Evolutionary conservation across 2,329 filamentous ascomycete genomes (phyloP).

Genomic region (Chrysoporthe puriensis): DNA sequence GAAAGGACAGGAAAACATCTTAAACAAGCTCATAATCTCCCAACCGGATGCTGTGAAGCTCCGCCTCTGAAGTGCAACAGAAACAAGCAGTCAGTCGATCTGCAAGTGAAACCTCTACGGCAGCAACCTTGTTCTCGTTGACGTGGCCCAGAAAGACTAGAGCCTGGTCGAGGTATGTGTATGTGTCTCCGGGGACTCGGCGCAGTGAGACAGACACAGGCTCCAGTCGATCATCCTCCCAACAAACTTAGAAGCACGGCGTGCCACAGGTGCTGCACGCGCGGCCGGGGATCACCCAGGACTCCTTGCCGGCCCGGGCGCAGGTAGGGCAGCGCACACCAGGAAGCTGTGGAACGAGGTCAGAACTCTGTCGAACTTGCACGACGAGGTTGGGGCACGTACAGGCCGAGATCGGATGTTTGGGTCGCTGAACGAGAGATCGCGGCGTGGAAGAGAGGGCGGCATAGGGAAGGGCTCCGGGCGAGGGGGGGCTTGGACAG

Average conservation of each 20-base stretch:
- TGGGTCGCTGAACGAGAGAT: constrained; percentile 21
- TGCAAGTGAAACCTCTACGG: constrained; percentile 24
- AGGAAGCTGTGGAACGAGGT: constrained; percentile 41
- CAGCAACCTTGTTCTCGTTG: constrained; percentile 15
- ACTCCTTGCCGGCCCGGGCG: constrained; percentile 51
- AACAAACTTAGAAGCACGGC: constrained; percentile 38
- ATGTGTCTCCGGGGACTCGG: background rate
- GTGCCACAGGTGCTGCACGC: constrained; percentile 56
- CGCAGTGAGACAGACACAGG: background rate
- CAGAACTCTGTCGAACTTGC: background rate
- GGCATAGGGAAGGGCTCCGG: constrained; percentile 17
- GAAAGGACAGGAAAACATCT: background rate
- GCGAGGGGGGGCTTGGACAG: constrained; percentile 2
- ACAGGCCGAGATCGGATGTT: constrained; percentile 30
- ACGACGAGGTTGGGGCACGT: constrained; percentile 10
- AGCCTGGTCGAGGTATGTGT: background rate
- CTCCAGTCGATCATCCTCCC: constrained; percentile 14
- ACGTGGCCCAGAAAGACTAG: background rate
- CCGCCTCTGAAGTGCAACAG: constrained; percentile 19
- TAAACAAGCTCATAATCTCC: background rate
- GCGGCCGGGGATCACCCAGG: constrained; percentile 60
- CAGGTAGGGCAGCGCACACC: constrained; percentile 59
- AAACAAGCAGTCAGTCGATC: constrained; percentile 21
- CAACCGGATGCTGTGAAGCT: constrained; percentile 27
- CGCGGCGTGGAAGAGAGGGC: constrained; percentile 16